These are phyloP conservation scores for Ramaria sp. DNA, from an alignment of 768 basidiomycete genomes.

Conservation along the genomic window DNA sequence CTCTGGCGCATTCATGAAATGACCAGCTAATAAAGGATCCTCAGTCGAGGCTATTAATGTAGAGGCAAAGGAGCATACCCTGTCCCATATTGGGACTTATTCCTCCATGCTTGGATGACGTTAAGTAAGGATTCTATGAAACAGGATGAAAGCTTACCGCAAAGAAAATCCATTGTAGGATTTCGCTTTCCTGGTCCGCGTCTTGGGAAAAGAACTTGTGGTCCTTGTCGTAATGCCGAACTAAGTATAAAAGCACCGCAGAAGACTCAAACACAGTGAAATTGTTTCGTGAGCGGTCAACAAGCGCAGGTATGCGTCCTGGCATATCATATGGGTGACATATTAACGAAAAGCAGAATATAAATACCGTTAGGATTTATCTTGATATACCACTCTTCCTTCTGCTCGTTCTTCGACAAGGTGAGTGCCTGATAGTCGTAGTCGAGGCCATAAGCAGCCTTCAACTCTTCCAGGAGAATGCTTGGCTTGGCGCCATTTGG, in stretches of 20 bases:
- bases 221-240: constrained; percentile 25
- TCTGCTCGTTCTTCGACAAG: constrained; percentile 60
- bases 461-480: constrained; percentile 56
- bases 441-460: constrained; percentile 38
- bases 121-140: not conserved
- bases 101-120: constrained; percentile 51
- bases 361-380: constrained; percentile 53
- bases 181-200: constrained; percentile 18
- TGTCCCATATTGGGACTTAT: constrained; percentile 87
- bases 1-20: constrained; percentile 59
- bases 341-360: not conserved
- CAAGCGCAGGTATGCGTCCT: constrained; percentile 54
- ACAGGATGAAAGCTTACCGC: constrained; percentile 11
- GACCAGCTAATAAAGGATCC: constrained; percentile 36
- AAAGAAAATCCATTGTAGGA: constrained; percentile 31
- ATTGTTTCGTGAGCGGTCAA: constrained; percentile 40
- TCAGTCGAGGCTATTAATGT: not conserved
- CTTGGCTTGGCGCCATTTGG: constrained; percentile 48
- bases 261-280: constrained; percentile 20
- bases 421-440: constrained; percentile 50
- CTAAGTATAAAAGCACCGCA: constrained; percentile 28
- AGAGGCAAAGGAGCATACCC: constrained; percentile 16
- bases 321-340: not conserved
- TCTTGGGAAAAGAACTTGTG: constrained; percentile 27
- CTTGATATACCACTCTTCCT: constrained; percentile 70